These are phyloP conservation scores for Sclerotiophoma versabilis DNA, from an alignment of 2,329 filamentous ascomycete genomes.

Conservation along the genomic window DNA sequence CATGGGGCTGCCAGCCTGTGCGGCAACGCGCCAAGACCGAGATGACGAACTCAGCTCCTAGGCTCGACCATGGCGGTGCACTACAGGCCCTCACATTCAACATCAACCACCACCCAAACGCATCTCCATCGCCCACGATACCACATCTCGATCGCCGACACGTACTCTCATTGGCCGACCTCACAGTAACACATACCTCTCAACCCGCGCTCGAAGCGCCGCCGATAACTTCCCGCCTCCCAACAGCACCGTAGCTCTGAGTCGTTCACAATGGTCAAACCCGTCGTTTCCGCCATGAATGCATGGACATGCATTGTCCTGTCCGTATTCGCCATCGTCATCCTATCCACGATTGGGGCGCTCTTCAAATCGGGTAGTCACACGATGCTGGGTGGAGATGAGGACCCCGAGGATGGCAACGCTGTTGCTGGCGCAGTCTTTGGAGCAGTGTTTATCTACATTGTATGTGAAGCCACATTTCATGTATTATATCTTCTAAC, in stretches of 20 bases:
- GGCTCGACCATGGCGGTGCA: conserved; percentile 9
- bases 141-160: conserved; percentile 8
- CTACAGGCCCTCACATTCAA: conserved; percentile 1
- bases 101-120: conserved; percentile 4
- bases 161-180: neutral
- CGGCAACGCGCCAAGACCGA: neutral
- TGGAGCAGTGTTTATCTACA: conserved; percentile 85
- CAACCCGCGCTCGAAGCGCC: conserved; percentile 14
- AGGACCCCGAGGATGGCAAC: conserved; percentile 73
- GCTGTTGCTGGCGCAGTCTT: conserved; percentile 87
- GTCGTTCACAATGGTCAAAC: conserved; percentile 83
- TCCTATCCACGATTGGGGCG: conserved; percentile 69
- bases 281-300: conserved; percentile 87
- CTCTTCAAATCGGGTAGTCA: conserved; percentile 82
- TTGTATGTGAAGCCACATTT: conserved; percentile 64
- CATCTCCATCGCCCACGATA: too few relatives aligned
- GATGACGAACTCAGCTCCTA: conserved; percentile 9
- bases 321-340: conserved; percentile 69
- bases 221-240: conserved; percentile 21
- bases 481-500: conserved; percentile 1
- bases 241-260: conserved; percentile 15
- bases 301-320: conserved; percentile 88
- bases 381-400: conserved; percentile 78
- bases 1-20: neutral
- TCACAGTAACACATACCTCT: neutral